phyloP scores from a whole-genome alignment of 2,329 filamentous ascomycete genomes.

The Neonectria coccinea region DNA sequence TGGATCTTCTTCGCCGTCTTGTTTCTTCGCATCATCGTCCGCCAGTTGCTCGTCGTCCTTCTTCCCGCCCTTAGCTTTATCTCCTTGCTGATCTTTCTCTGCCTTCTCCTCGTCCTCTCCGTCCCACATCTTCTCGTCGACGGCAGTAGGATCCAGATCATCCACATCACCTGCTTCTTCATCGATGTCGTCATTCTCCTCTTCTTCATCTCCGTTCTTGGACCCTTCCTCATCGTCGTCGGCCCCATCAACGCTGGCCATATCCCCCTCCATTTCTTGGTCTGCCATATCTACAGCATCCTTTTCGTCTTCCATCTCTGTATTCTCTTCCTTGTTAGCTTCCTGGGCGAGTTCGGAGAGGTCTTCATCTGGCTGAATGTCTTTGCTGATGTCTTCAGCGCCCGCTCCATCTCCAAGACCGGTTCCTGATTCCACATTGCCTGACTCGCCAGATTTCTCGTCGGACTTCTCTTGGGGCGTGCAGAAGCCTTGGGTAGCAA shows the following conservation, averaged over 20 bases:
- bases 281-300: conserved; percentile 94
- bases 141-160: conserved; percentile 86
- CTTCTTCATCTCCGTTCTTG: conserved; percentile 72
- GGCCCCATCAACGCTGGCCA: conserved; percentile 72
- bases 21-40: conserved; percentile 67
- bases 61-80: conserved; percentile 77
- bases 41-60: conserved; percentile 72
- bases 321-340: conserved; percentile 72
- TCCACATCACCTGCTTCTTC: conserved; percentile 93
- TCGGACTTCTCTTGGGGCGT: conserved; percentile 85
- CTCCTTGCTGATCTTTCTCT: conserved; percentile 83
- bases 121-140: conserved; percentile 99
- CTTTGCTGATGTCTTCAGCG: conserved; percentile 97
- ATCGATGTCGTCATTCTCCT: conserved; percentile 81
- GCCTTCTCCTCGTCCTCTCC: conserved; percentile 82
- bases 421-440: conserved; percentile 89
- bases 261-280: conserved; percentile 89
- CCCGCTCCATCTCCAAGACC: conserved; percentile 96
- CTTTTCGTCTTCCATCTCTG: conserved; percentile 81
- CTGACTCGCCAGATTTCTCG: conserved; percentile 74
- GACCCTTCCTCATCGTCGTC: conserved; percentile 71
- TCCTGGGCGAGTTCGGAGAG: conserved; percentile 91
- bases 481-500: conserved; percentile 90
- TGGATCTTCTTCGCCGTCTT: conserved; percentile 52
- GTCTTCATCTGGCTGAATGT: conserved; percentile 93